A percentile compares a stretch with the other conserved stretches of the same genome.
These are phyloP conservation scores for Phytophthora capsici DNA, from an alignment of 352 stramenopile species.

Conservation along the genomic window DNA sequence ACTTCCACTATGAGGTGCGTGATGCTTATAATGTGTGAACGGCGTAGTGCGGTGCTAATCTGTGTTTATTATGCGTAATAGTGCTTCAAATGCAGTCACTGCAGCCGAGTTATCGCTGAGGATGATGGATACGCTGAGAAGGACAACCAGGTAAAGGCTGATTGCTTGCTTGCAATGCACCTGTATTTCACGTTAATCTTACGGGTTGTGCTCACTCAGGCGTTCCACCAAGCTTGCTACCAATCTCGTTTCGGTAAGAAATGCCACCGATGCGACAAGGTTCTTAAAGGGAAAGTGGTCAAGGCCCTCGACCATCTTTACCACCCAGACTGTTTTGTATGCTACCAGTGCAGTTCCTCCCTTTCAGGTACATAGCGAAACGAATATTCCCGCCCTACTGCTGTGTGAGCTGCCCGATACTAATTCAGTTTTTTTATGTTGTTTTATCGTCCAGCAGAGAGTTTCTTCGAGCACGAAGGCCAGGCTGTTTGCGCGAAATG, in stretches of 20 bases:
- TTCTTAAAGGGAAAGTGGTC: conserved; percentile 86
- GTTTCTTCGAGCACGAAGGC: conserved; percentile 83
- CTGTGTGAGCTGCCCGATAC: conserved; percentile 9
- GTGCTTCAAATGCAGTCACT: conserved; percentile 88
- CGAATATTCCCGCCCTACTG: not conserved
- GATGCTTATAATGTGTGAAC: not conserved
- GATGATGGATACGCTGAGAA: conserved; percentile 87
- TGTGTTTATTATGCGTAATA: conserved; percentile 23
- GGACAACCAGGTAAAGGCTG: conserved; percentile 59
- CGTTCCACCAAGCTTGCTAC: conserved; percentile 84
- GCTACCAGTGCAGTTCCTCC: conserved; percentile 75
- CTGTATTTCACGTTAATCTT: not conserved
- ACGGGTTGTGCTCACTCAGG: conserved; percentile 34
- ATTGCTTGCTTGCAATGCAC: not conserved
- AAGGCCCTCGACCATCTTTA: conserved; percentile 88
- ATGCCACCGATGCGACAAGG: conserved; percentile 78
- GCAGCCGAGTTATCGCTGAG: conserved; percentile 70
- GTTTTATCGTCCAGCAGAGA: conserved; percentile 60
- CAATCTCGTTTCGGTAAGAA: conserved; percentile 81
- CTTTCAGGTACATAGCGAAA: conserved; percentile 59
- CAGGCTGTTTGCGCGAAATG: conserved; percentile 81
- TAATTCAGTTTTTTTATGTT: conserved; percentile 34
- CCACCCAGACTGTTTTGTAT: conserved; percentile 86
- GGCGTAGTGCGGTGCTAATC: too few relatives aligned
- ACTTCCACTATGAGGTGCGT: conserved; percentile 82